Percentiles rank a stretch among this genome's conserved stretches.
phyloP scores from a whole-genome alignment of 2,329 filamentous ascomycete species.

The Fusarium mexicanum region DNA sequence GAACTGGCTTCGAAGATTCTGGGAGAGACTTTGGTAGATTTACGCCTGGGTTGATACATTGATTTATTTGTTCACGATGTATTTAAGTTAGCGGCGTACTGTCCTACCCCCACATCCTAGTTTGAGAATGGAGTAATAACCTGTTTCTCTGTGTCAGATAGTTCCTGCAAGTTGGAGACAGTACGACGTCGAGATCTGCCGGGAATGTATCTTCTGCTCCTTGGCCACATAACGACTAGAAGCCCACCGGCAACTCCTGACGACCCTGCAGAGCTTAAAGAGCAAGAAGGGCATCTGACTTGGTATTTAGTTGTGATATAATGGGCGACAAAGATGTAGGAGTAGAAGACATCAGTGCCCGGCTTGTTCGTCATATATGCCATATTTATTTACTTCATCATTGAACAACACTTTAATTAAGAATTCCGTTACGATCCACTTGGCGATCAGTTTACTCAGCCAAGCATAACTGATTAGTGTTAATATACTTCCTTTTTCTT shows the following conservation, averaged over 20 bases:
- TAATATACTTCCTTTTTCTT: background rate
- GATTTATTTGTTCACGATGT: rapidly evolving
- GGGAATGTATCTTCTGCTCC: background rate
- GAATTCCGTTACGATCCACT: rapidly evolving
- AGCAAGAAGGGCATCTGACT: rapidly evolving
- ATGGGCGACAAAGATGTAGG: rapidly evolving
- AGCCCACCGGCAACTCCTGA: rapidly evolving
- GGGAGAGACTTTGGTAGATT: background rate
- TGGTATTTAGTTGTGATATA: background rate
- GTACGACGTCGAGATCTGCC: background rate
- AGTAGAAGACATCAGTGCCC: background rate
- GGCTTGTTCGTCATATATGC: background rate
- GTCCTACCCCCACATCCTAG: rapidly evolving
- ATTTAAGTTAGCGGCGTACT: background rate
- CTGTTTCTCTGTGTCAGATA: background rate
- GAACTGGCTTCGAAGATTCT: background rate
- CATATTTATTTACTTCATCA: background rate
- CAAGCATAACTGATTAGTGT: rapidly evolving
- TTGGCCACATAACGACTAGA: background rate
- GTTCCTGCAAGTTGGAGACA: background rate
- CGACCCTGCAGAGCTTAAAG: rapidly evolving
- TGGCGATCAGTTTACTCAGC: background rate
- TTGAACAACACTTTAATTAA: background rate
- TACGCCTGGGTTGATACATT: background rate
- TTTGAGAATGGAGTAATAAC: rapidly evolving